phyloP scores from a whole-genome alignment of 2,329 filamentous ascomycete species.

The Clarireedia hainanense region DNA sequence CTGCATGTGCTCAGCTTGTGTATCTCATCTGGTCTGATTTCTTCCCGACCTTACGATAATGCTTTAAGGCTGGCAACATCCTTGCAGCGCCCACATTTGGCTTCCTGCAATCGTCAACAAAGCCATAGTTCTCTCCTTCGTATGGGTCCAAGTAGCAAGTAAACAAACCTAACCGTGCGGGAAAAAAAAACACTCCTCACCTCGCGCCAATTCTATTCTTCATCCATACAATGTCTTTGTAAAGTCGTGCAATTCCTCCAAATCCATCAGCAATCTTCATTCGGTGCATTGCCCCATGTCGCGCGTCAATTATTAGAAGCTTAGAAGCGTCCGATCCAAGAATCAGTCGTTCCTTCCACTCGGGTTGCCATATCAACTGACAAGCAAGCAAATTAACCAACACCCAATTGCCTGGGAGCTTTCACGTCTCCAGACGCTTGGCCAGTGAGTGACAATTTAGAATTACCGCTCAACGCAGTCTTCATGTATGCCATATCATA shows the following conservation, averaged over 20 bases:
- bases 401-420: neutral
- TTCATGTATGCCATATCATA: constrained; percentile 1
- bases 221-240: constrained; percentile 7
- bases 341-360: neutral
- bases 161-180: constrained; percentile 7
- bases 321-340: neutral
- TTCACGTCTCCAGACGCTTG: neutral
- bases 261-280: too few species aligned
- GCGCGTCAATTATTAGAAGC: too few species aligned
- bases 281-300: too few species aligned
- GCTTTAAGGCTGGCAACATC: neutral
- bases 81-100: neutral
- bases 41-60: neutral
- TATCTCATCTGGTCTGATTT: neutral
- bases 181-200: neutral
- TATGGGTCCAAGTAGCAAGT: neutral
- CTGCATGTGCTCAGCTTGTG: neutral
- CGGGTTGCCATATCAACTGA: constrained; percentile 8
- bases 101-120: neutral
- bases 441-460: neutral
- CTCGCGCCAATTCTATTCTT: neutral
- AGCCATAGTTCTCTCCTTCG: neutral
- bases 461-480: neutral
- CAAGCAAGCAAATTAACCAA: neutral
- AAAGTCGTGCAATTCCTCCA: neutral